phyloP scores from a whole-genome alignment of 257 asterid species.

The Jaltomata sinuosa region DNA sequence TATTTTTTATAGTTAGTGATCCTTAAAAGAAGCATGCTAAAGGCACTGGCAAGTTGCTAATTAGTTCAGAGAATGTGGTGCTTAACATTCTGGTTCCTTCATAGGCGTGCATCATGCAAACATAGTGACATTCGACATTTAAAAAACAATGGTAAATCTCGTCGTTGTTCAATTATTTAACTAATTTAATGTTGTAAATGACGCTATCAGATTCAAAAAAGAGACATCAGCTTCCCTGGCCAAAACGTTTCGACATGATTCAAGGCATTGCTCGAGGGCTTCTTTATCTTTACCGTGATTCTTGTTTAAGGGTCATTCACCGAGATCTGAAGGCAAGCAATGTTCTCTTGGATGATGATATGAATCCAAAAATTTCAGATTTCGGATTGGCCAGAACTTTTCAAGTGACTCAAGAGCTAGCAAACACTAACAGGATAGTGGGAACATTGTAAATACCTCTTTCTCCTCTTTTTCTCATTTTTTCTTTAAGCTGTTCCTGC shows the following conservation, averaged over 20 bases:
- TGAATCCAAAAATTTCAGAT: constrained; percentile 18
- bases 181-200: neutral
- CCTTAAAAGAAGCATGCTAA: neutral
- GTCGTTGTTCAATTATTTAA: neutral
- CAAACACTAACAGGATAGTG: constrained; percentile 6
- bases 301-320: constrained; percentile 13
- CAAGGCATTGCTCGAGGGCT: constrained; percentile 16
- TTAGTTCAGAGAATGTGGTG: neutral
- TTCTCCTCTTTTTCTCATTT: too few species aligned
- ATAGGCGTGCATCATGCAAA: neutral
- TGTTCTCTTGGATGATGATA: constrained; percentile 11
- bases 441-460: constrained; percentile 15
- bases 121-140: neutral
- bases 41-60: neutral
- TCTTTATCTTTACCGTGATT: constrained; percentile 17
- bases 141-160: too few species aligned
- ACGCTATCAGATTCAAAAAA: constrained; percentile 1
- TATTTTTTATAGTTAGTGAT: neutral
- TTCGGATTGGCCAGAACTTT: constrained; percentile 18
- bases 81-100: neutral
- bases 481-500: too few species aligned
- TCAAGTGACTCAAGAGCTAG: constrained; percentile 3
- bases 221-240: constrained; percentile 10
- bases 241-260: neutral
- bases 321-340: constrained; percentile 17